Base-by-base conservation (phyloP, 768 basidiomycete species). In the Mycena amicta region DNA sequence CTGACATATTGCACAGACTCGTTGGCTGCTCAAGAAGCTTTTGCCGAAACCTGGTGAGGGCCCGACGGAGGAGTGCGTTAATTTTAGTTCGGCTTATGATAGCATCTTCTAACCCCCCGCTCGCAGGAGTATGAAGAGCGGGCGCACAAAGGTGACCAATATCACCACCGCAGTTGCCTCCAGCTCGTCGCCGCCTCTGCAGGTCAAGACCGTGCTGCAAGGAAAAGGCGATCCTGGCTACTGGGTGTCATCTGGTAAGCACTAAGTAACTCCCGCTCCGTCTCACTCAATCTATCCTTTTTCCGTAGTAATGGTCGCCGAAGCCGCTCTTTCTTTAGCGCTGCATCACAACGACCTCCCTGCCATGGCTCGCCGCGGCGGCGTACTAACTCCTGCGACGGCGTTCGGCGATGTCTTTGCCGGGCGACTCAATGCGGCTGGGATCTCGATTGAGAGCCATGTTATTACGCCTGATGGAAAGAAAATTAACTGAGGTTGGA, bases 171-270 rank as follows among this genome's bases (percentile, higher is more conserved):
- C 90, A 2, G 75, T 80, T 12, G 74, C 83, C 2, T 66, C 74
- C 11, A 74, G 80, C 2, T 70, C 74, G 1, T 60, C 66, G 8
- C 56, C 71, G 39, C 70, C 73, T 33, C 66, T 83, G 16, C 70
- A 84, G 43, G 86, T 87, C 26, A 81, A 87, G 66, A 86, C 85
- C 5, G 79, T 77, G 4, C 76, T 93, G 61, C 80, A 76, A 49
- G 88, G 85, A 1, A 73, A 83, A 30, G 91, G 91, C 6, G 93
- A 95, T 67, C 90, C 93, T 5, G 89, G 92, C 3, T 92, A 92
- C 71, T 66, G 74, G 2, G 73, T 83, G 2, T 84, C 86, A 18
- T 71, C 87, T 8, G 68, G 86, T 85, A 69, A 39, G 82, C 71
- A 15, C 59, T 26, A 61, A 60, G 18, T 52, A 63, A 56, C n/a